Evolutionary conservation across 257 asterid species (phyloP), one percentile per base, ranked within the genome.

Genomic region (Nicotiana otophora): DNA sequence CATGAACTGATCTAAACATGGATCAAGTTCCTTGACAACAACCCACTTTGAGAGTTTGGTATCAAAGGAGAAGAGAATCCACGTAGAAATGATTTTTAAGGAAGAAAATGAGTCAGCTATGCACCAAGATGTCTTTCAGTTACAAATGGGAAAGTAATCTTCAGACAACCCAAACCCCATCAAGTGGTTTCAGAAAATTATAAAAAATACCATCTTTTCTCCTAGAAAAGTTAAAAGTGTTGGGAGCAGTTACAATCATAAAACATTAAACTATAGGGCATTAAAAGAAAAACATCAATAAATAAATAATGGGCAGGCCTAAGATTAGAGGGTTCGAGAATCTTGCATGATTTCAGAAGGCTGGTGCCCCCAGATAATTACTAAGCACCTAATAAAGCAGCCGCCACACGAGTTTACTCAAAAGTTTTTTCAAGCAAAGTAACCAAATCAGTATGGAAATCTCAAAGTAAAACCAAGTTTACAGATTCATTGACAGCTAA

Each of bases 261-360:
- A 66, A 84, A 65, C 83, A 84, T 72, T 87, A 89, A 84, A 87
- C 26, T 68, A 88, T 51, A 83, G 62, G 46, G 60, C 34, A 77
- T 67, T 80, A 85, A 87, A 83, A 83, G 8, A 74, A 69, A 81
- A 74, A 42, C 77, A 23, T 60, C 82, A 84, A 81, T 81, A 88
- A 85, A 89, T 78, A 83, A 85, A 78, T 69, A 42, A 20, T 39
- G 76, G 16, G 81, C 86, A 81, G 84, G 91, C 86, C 75, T 82
- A 60, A 82, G 80, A 67, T 82, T 64, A 83, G 89, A 84, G 86
- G 65, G 85, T 88, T 91, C 87, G 53, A 88, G 92, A 89, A 84
- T 90, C 93, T 89, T 90, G 93, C 88, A 89, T 85, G 92, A 87
- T 87, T 91, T 92, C 90, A 88, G 79, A 87, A 81, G 77, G 87